phyloP scores from a whole-genome alignment of 495 filamentous ascomycete species.

The Penicillium psychrofluorescens region DNA sequence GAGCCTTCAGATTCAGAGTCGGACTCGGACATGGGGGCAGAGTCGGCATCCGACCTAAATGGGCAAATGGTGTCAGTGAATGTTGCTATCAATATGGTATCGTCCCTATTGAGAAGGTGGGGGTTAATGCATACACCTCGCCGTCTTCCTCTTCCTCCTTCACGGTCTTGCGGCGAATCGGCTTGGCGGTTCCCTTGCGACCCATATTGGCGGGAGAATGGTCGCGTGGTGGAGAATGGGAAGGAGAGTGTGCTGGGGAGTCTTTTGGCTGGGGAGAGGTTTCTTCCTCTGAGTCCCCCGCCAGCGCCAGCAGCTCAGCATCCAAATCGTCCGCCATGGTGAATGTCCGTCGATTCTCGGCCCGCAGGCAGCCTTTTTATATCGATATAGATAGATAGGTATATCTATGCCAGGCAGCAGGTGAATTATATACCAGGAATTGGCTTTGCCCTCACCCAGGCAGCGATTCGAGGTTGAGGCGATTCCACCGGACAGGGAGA shows the following conservation, averaged over 20 bases:
- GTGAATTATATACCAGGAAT: too few relatives aligned
- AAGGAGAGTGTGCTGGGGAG: constrained; percentile 29
- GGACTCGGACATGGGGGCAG: constrained; percentile 79
- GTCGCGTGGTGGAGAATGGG: constrained; percentile 23
- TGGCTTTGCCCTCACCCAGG: too few relatives aligned
- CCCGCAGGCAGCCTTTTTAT: too few relatives aligned
- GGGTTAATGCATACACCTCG: constrained; percentile 63
- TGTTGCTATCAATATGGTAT: neutral
- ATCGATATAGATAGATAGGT: too few relatives aligned
- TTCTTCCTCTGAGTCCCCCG: constrained; percentile 60
- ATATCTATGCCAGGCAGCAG: too few relatives aligned
- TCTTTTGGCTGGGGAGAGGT: constrained; percentile 32
- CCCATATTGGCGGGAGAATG: constrained; percentile 28
- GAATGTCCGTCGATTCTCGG: constrained; percentile 10
- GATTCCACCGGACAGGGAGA: too few relatives aligned
- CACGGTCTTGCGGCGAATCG: constrained; percentile 31
- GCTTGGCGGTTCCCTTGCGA: constrained; percentile 42
- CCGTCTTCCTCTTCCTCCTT: constrained; percentile 65
- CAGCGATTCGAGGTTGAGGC: too few relatives aligned
- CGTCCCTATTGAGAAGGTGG: neutral
- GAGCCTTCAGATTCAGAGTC: constrained; percentile 50
- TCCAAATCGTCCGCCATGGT: constrained; percentile 66
- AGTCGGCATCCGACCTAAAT: constrained; percentile 54
- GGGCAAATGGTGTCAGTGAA: constrained; percentile 7
- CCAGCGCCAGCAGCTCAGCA: constrained; percentile 80